Base-by-base conservation (phyloP, 176 grass and related monocot species). In the Cenchrus fungigraminus region DNA sequence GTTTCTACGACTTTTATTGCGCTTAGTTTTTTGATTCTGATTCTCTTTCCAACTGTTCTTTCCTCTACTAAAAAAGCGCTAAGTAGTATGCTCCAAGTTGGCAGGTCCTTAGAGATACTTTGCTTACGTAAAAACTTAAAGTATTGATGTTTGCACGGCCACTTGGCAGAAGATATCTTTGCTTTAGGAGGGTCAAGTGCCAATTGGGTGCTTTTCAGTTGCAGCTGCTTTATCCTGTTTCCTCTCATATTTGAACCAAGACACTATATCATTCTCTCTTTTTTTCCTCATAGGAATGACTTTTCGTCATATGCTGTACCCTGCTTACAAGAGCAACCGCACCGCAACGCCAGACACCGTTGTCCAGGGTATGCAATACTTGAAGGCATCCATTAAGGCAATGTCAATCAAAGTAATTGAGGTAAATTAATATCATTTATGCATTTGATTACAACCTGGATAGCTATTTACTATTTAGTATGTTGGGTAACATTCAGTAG, bases 371-470 rank as follows among this genome's bases (percentile, higher is more conserved):
- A 86, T 95, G 90, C 93, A 95, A 80, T 98, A 98, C 81, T 58
- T 98, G 63, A 98, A 98, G 89, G 97, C 97, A 88, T 95, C 97
- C 60, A 92, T 98, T 82, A 98, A 95, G 67, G 97, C 93, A 13
- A 92, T 95, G 91, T 91, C 91, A 16, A 91, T 98, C 37, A 98
- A 96, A 98, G 90, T 98, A 65, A 91, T 98, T 59, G 97, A 98
- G 93, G 97, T 98, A 89, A 96, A 84, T 89, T 72, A 12, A 11
- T 87, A 40, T 67, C 52, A 76, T 28, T 34, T 86, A 6, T 73
- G 81, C 50, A 79, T 91, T 79, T 29, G 17, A 31, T 71, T 85
- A 44, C 66, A 65, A 19, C 46, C 37, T 45, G 37, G 79, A 55
- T 71, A 71, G 52, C 22, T 43, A 68, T 70, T 56, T 57, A 25